Evolutionary conservation across 805 yeast species (phyloP).

Genomic region (Kregervanrija delftensis): DNA sequence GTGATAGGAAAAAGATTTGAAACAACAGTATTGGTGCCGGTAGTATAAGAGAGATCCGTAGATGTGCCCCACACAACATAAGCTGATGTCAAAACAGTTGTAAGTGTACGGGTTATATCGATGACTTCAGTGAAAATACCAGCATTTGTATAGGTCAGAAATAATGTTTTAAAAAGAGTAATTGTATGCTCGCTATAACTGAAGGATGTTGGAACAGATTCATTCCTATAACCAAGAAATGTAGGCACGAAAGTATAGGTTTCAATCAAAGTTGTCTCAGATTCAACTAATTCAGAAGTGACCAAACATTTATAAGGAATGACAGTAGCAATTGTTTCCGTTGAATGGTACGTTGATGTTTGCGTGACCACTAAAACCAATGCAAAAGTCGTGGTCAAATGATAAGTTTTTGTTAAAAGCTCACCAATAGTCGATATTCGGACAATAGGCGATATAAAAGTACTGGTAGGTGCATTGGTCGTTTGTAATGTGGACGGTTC

Average conservation of each 20-base stretch:
- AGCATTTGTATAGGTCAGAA: no score
- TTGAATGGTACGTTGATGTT: constrained; percentile 8
- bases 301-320: constrained; percentile 3
- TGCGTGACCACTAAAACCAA: constrained; percentile 14
- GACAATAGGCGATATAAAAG: constrained; percentile 1
- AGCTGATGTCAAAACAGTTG: constrained; percentile 1
- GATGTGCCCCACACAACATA: not conserved
- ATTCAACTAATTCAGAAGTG: constrained; percentile 4
- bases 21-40: not conserved
- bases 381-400: constrained; percentile 14
- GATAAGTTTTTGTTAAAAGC: constrained; percentile 11
- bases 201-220: no score
- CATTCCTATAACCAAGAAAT: no score
- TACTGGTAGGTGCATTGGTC: not conserved
- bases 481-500: not conserved
- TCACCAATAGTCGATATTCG: constrained; percentile 4
- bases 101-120: not conserved
- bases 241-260: no score
- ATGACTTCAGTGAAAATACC: no score
- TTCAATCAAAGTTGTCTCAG: not conserved
- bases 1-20: not conserved
- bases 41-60: not conserved
- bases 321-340: constrained; percentile 4
- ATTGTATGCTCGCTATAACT: no score
- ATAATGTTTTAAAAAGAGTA: no score